phyloP scores from a whole-genome alignment of 164 flowering plant species.

The Litsea cubeba region DNA sequence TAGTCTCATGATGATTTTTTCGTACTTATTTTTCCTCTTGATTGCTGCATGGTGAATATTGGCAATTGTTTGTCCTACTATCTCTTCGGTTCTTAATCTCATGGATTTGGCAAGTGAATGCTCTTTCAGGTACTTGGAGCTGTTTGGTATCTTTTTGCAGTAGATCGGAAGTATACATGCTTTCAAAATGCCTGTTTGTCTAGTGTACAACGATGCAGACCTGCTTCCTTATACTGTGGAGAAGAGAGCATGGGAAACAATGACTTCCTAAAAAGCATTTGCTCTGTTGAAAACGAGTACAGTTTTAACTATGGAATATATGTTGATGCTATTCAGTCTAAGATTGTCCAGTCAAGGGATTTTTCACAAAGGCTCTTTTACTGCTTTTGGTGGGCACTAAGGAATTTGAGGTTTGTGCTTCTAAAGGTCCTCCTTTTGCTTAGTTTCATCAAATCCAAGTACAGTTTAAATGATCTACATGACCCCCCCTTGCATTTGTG shows the following conservation, averaged over 20 bases:
- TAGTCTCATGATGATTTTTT: background rate
- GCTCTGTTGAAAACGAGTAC: constrained; percentile 29
- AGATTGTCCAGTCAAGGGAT: constrained; percentile 62
- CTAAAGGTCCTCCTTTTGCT: background rate
- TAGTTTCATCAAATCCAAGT: background rate
- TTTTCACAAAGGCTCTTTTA: constrained; percentile 83
- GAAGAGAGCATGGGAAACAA: background rate
- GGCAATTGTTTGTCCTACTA: background rate
- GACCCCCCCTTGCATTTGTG: background rate
- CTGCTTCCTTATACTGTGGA: constrained; percentile 40
- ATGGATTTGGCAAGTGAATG: background rate
- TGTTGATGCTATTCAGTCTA: constrained; percentile 65
- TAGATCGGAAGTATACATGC: constrained; percentile 56
- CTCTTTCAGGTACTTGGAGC: constrained; percentile 72
- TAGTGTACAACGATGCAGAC: constrained; percentile 14
- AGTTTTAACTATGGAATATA: constrained; percentile 83
- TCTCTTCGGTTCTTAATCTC: background rate
- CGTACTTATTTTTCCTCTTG: background rate
- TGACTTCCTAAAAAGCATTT: constrained; percentile 26
- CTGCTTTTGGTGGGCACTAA: constrained; percentile 99
- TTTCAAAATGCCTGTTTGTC: background rate
- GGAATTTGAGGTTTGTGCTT: constrained; percentile 66
- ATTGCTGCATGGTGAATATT: background rate
- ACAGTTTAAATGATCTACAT: background rate
- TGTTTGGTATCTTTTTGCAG: constrained; percentile 81